Conservation (phyloP, 495 filamentous ascomycete genomes). For the Chaetomium cochliodes region DNA sequence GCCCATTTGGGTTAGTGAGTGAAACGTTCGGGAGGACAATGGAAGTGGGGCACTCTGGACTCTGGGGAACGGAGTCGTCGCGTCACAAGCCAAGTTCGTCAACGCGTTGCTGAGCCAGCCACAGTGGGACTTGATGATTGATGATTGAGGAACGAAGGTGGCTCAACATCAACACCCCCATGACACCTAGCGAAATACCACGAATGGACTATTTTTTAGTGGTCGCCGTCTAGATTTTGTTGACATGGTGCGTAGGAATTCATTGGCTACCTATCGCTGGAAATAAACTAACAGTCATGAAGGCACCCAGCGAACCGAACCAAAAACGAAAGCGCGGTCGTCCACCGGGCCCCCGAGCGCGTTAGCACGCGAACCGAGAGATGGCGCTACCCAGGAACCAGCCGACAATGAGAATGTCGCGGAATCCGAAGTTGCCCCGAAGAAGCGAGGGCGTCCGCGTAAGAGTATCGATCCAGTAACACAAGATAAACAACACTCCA, state of each 20-base stretch:
- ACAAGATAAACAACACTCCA: background rate
- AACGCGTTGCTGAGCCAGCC: constrained; percentile 1
- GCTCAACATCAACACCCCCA: constrained; percentile 1
- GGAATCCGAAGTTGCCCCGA: background rate
- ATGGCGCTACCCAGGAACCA: background rate
- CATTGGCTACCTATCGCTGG: too few relatives aligned
- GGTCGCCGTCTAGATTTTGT: constrained; percentile 21
- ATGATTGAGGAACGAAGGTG: background rate
- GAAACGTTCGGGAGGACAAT: background rate
- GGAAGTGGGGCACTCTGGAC: background rate
- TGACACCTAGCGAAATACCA: background rate
- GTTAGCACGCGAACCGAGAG: constrained; percentile 26
- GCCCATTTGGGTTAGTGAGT: background rate
- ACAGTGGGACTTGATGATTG: background rate
- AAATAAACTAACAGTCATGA: constrained; percentile 15
- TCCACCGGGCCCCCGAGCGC: constrained; percentile 37
- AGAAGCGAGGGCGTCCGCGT: constrained; percentile 26
- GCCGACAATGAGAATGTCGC: background rate
- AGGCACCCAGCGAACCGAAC: constrained; percentile 38
- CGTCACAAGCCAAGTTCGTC: constrained; percentile 24
- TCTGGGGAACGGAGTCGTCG: too few relatives aligned
- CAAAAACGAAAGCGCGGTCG: constrained; percentile 47
- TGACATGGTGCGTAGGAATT: constrained; percentile 28
- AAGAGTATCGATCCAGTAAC: constrained; percentile 14
- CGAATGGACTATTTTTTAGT: constrained; percentile 4